Conservation (phyloP, 345 rosid genomes). For the Moricandia moricandioides region DNA sequence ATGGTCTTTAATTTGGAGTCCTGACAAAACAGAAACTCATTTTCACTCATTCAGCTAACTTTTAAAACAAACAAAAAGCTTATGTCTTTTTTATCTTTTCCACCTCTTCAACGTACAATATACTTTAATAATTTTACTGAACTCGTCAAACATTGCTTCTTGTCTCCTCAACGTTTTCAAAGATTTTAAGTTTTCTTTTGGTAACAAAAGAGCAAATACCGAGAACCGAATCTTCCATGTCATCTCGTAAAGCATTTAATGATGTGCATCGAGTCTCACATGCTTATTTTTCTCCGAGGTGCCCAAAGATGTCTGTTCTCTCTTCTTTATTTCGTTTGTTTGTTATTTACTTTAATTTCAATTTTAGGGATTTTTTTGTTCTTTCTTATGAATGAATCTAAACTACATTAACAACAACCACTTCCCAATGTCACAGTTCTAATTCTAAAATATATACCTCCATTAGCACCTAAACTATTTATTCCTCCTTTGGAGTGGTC, state of each 20-base stretch:
- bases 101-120: constrained; percentile 21
- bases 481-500: constrained; percentile 9
- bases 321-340: constrained; percentile 1
- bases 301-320: constrained; percentile 78
- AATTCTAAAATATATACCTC: constrained; percentile 15
- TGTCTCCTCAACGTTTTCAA: constrained; percentile 42
- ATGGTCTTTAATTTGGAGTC: background rate
- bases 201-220: constrained; percentile 38
- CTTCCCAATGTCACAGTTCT: constrained; percentile 34
- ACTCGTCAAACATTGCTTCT: constrained; percentile 53
- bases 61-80: background rate
- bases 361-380: constrained; percentile 9
- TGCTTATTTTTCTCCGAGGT: constrained; percentile 46
- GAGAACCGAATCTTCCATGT: constrained; percentile 72
- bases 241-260: constrained; percentile 53
- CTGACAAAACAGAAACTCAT: constrained; percentile 30
- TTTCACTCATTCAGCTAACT: background rate
- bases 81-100: background rate
- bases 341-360: background rate
- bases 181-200: background rate
- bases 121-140: constrained; percentile 11
- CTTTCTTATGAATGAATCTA: constrained; percentile 23
- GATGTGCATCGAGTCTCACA: constrained; percentile 54
- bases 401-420: constrained; percentile 15
- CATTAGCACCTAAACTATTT: constrained; percentile 22